Conservation (phyloP, 2,329 filamentous ascomycete genomes). For the Ophiostoma tasmaniense region DNA sequence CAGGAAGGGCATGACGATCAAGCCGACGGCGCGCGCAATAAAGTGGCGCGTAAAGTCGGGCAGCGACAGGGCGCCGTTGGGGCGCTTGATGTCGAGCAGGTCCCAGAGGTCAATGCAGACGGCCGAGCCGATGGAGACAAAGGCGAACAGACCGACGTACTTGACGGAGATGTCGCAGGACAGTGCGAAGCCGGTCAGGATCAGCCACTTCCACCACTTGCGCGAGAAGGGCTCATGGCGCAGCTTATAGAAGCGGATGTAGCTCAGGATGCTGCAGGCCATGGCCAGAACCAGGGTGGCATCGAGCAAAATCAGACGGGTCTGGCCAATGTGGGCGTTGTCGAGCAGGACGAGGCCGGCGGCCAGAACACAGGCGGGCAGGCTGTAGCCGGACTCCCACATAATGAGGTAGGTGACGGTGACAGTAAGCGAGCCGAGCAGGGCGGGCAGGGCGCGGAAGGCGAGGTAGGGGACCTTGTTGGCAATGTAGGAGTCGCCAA, state of each 20-base stretch:
- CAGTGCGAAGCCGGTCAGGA: constrained; percentile 86
- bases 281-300: constrained; percentile 91
- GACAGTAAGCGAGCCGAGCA: constrained; percentile 85
- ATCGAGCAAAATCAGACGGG: constrained; percentile 86
- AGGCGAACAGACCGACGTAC: constrained; percentile 94
- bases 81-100: constrained; percentile 79
- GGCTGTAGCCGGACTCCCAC: constrained; percentile 98
- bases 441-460: constrained; percentile 85
- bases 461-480: constrained; percentile 98
- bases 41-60: constrained; percentile 84
- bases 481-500: constrained; percentile 93
- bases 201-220: constrained; percentile 99
- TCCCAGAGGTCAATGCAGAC: constrained; percentile 94
- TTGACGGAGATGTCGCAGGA: constrained; percentile 98
- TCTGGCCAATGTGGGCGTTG: constrained; percentile 96
- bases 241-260: constrained; percentile 96
- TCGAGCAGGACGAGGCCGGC: constrained; percentile 84
- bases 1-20: constrained; percentile 87
- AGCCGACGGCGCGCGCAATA: constrained; percentile 69
- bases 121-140: constrained; percentile 91
- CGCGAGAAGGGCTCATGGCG: constrained; percentile 80
- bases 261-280: constrained; percentile 87
- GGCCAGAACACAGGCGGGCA: constrained; percentile 83
- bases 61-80: constrained; percentile 70
- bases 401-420: constrained; percentile 94